Evolutionary conservation across 805 yeast genomes (phyloP).

Genomic region (Yamadazyma akitaensis): DNA sequence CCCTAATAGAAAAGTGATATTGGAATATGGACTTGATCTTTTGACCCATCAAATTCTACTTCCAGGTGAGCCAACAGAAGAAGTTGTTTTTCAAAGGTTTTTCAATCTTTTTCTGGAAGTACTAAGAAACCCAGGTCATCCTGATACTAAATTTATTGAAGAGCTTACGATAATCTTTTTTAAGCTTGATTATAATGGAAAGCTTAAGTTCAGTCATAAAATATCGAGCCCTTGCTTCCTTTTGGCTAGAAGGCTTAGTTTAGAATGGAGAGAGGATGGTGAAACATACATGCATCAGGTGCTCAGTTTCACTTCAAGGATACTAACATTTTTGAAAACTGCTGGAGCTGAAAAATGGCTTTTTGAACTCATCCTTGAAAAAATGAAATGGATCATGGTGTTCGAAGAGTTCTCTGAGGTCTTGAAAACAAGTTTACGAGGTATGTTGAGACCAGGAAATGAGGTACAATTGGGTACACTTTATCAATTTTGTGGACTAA

Average conservation of each 20-base stretch:
- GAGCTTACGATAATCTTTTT: slow-evolving; percentile 18
- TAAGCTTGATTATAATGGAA: slow-evolving; percentile 19
- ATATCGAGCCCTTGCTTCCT: slow-evolving; percentile 13
- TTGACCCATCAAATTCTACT: background rate
- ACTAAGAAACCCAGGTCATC: background rate
- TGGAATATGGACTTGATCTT: slow-evolving; percentile 22
- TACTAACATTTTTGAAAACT: slow-evolving; percentile 19
- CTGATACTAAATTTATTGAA: slow-evolving; percentile 6
- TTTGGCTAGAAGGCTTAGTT: slow-evolving; percentile 16
- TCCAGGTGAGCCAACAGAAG: background rate
- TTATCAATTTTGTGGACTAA: slow-evolving; percentile 18
- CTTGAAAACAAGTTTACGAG: slow-evolving; percentile 19
- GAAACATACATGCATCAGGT: slow-evolving; percentile 16
- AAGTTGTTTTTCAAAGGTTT: background rate
- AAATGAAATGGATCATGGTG: slow-evolving; percentile 29
- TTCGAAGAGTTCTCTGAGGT: slow-evolving; percentile 24
- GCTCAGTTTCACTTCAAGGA: slow-evolving; percentile 15
- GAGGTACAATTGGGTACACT: slow-evolving; percentile 15
- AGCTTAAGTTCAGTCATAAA: slow-evolving; percentile 13
- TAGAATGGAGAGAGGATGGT: slow-evolving; percentile 15
- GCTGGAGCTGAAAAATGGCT: slow-evolving; percentile 19
- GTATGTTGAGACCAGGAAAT: slow-evolving; percentile 14
- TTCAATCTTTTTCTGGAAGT: background rate
- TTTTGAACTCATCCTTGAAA: slow-evolving; percentile 15
- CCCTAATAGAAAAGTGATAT: slow-evolving; percentile 24